Conservation (phyloP, 2,329 filamentous ascomycete species). For the Aspergillus hortae region DNA sequence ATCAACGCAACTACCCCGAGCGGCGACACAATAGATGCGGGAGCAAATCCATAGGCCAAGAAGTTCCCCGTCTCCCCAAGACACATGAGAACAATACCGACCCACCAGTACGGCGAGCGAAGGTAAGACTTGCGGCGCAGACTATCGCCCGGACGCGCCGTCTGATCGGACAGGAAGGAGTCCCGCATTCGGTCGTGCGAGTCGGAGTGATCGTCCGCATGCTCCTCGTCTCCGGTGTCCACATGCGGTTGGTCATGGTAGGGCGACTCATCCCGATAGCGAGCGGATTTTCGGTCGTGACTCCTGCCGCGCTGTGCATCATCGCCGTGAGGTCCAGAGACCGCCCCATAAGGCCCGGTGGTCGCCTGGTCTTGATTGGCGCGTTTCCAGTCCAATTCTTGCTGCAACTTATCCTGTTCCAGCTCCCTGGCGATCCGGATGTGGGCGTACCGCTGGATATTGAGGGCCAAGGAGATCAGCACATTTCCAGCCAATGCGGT, state of each 20-base stretch:
- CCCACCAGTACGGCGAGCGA: conserved; percentile 93
- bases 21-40: conserved; percentile 94
- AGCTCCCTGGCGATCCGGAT: conserved; percentile 73
- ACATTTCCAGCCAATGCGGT: conserved; percentile 91
- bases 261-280: conserved; percentile 19
- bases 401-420: conserved; percentile 54
- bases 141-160: conserved; percentile 36
- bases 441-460: conserved; percentile 94
- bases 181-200: conserved; percentile 23
- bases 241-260: conserved; percentile 30
- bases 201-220: conserved; percentile 42
- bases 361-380: conserved; percentile 18
- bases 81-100: conserved; percentile 86
- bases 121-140: conserved; percentile 69
- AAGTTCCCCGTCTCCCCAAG: conserved; percentile 95
- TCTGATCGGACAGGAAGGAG: conserved; percentile 39
- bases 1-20: conserved; percentile 94
- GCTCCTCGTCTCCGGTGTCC: conserved; percentile 13
- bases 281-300: conserved; percentile 6
- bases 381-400: conserved; percentile 53
- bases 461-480: conserved; percentile 90
- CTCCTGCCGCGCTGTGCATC: conserved; percentile 10
- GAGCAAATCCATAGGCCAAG: conserved; percentile 93
- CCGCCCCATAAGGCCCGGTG: conserved; percentile 44
- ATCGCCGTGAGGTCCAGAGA: conserved; percentile 19